Conservation (phyloP, 352 stramenopile genomes). For the Aphanomyces cochlioides region DNA sequence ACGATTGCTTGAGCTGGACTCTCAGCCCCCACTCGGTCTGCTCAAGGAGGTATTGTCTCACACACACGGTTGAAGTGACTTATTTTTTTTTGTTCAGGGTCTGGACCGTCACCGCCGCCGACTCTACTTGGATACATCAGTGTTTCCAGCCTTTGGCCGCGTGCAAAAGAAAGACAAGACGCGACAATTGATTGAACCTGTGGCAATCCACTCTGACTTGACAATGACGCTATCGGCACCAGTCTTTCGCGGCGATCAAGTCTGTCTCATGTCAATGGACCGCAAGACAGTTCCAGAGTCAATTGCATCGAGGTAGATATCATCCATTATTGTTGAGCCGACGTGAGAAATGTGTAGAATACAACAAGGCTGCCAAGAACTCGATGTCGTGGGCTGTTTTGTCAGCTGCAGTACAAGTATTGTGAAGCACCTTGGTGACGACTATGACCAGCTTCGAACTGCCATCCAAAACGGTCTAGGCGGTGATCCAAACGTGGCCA, state of each 20-base stretch:
- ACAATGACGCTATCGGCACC: conserved; percentile 52
- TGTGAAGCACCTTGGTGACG: conserved; percentile 57
- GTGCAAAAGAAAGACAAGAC: conserved; percentile 47
- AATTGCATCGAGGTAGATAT: conserved; percentile 38
- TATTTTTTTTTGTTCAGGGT: conserved; percentile 54
- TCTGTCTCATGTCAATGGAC: conserved; percentile 74
- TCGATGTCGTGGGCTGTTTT: conserved; percentile 67
- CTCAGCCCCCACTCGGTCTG: conserved; percentile 64
- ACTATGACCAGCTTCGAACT: conserved; percentile 52
- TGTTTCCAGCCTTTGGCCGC: conserved; percentile 52
- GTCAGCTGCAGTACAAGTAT: conserved; percentile 68
- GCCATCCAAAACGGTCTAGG: conserved; percentile 50
- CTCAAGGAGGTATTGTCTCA: conserved; percentile 74
- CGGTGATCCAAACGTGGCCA: conserved; percentile 40
- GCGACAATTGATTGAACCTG: conserved; percentile 70
- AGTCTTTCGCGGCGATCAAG: conserved; percentile 53
- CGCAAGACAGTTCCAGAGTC: conserved; percentile 51
- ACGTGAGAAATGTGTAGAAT: conserved; percentile 26
- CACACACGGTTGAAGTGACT: conserved; percentile 34
- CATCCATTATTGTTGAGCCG: conserved; percentile 26
- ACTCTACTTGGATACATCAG: conserved; percentile 43
- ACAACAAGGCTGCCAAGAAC: conserved; percentile 49
- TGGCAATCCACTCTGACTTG: conserved; percentile 48
- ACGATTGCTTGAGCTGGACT: conserved; percentile 56
- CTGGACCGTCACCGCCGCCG: conserved; percentile 59